Evolutionary conservation across 805 yeast genomes (phyloP).

Genomic region (Candida bentonensis): DNA sequence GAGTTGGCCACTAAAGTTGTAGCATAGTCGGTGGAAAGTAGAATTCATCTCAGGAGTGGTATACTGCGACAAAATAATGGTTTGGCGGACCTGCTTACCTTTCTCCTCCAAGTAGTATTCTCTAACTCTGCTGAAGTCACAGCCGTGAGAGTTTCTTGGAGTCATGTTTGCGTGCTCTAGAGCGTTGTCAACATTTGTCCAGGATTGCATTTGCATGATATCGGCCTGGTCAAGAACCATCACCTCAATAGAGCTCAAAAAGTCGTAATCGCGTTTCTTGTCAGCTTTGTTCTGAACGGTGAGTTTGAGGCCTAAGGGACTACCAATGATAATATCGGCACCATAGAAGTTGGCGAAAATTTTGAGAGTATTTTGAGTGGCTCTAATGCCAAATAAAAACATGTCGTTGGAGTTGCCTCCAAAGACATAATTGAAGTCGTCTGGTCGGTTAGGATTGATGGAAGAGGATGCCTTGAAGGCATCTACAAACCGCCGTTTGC

Average conservation of each 20-base stretch:
- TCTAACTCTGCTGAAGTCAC: slow-evolving; percentile 83
- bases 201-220: slow-evolving; percentile 80
- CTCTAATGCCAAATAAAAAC: slow-evolving; percentile 80
- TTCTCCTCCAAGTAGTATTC: slow-evolving; percentile 88
- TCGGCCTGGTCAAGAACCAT: slow-evolving; percentile 71
- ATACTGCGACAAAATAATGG: slow-evolving; percentile 61
- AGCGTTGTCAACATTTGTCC: slow-evolving; percentile 68
- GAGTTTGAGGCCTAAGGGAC: slow-evolving; percentile 80
- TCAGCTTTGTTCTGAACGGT: slow-evolving; percentile 51
- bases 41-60: slow-evolving; percentile 71
- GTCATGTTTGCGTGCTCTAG: slow-evolving; percentile 57
- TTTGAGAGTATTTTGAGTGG: slow-evolving; percentile 77
- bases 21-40: slow-evolving; percentile 26
- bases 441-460: slow-evolving; percentile 51
- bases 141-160: slow-evolving; percentile 65
- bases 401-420: slow-evolving; percentile 86
- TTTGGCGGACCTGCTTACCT: slow-evolving; percentile 59
- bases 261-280: slow-evolving; percentile 55
- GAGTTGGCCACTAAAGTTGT: slow-evolving; percentile 25
- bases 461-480: slow-evolving; percentile 49
- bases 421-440: slow-evolving; percentile 66
- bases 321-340: slow-evolving; percentile 77
- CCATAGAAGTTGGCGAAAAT: slow-evolving; percentile 71
- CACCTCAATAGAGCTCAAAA: slow-evolving; percentile 78
- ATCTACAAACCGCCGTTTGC: slow-evolving; percentile 54